Evolutionary conservation across 352 stramenopile genomes (phyloP).

Genomic region (Phytophthora hibernalis): DNA sequence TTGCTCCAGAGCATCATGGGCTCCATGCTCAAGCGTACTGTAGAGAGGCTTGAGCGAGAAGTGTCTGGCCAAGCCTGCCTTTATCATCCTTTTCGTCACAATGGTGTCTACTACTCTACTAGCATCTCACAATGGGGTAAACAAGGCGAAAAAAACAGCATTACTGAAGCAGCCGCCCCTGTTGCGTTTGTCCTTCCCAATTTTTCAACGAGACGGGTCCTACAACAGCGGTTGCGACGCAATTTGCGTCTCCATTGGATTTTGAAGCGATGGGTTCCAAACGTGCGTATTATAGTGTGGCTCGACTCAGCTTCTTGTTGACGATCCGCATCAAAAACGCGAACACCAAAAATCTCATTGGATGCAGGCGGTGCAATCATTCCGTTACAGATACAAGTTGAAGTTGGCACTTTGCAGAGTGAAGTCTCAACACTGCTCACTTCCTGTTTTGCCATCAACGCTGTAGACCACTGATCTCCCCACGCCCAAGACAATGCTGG

Average conservation of each 20-base stretch:
- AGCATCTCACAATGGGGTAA: neutral
- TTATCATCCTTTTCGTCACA: neutral
- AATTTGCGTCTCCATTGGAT: no score
- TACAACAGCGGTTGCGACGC: no score
- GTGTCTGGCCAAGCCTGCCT: no score
- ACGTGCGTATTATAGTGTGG: neutral
- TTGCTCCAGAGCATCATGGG: no score
- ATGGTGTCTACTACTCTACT: neutral
- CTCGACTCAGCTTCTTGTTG: no score
- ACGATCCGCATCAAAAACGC: neutral
- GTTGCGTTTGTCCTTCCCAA: conserved; percentile 18
- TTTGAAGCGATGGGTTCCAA: neutral
- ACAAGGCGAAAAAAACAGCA: neutral
- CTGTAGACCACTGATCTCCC: neutral
- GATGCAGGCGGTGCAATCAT: neutral
- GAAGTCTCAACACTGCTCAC: neutral
- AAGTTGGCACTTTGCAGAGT: neutral
- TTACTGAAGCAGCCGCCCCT: conserved; percentile 8
- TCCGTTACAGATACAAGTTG: neutral
- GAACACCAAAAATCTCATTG: neutral
- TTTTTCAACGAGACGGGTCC: conserved; percentile 16
- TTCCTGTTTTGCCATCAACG: conserved; percentile 4
- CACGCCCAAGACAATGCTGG: conserved; percentile 1
- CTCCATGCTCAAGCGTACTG: no score
- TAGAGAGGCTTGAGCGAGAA: no score